phyloP scores from a whole-genome alignment of 805 yeast species.

The Hemisphaericaspora nanyangensis region DNA sequence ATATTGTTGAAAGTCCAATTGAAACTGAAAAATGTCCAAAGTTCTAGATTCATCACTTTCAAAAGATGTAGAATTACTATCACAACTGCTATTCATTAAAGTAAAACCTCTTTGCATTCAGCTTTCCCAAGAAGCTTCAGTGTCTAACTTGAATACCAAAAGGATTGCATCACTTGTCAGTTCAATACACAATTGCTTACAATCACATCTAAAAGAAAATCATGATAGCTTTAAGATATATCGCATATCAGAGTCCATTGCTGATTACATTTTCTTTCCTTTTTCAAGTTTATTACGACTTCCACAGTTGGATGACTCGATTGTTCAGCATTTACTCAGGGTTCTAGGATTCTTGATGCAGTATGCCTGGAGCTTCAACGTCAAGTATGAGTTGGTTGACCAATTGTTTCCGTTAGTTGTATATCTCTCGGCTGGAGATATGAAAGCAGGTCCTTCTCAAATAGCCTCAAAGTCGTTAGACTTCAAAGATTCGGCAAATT shows the following conservation, averaged over 20 bases:
- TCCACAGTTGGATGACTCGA: constrained; percentile 16
- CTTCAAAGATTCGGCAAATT: constrained; percentile 16
- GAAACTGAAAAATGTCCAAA: not conserved
- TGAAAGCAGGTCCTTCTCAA: not conserved
- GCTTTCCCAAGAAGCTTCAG: constrained; percentile 20
- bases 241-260: constrained; percentile 26
- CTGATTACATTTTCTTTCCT: constrained; percentile 42
- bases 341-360: constrained; percentile 26
- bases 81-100: constrained; percentile 23
- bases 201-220: constrained; percentile 2
- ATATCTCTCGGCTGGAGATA: constrained; percentile 14
- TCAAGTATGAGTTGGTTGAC: constrained; percentile 23
- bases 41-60: not conserved
- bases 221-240: constrained; percentile 11
- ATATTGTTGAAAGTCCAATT: too few species aligned
- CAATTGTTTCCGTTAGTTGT: constrained; percentile 33
- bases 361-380: constrained; percentile 27
- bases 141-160: constrained; percentile 6
- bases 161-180: constrained; percentile 3
- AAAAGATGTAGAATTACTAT: constrained; percentile 5
- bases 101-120: constrained; percentile 30
- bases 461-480: constrained; percentile 8
- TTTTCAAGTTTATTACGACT: constrained; percentile 29
- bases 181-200: constrained; percentile 4
- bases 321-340: constrained; percentile 20